These are phyloP conservation scores for Aspergillus texensis DNA, from an alignment of 2,329 filamentous ascomycete species.

Conservation along the genomic window DNA sequence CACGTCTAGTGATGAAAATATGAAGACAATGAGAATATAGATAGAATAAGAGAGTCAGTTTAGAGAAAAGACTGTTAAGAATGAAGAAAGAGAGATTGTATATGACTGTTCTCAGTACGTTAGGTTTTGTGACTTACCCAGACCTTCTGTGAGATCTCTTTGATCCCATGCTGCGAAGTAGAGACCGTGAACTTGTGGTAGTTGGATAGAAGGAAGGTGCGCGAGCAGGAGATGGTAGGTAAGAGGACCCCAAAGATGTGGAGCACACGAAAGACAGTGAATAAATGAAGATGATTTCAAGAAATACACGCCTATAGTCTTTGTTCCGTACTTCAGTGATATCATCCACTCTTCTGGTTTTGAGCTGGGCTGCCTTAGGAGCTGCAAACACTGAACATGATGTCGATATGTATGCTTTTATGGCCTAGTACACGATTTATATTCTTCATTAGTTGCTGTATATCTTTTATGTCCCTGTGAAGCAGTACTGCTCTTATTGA, in stretches of 20 bases:
- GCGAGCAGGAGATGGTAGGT: background rate
- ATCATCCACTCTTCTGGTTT: background rate
- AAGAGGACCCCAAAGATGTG: background rate
- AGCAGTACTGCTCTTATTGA: background rate
- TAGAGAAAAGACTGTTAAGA: background rate
- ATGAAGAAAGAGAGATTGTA: background rate
- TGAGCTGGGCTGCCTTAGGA: background rate
- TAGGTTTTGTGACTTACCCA: background rate
- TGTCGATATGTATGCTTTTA: background rate
- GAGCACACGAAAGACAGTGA: background rate
- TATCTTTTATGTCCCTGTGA: background rate
- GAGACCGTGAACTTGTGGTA: background rate
- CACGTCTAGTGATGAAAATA: background rate
- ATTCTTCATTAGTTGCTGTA: background rate
- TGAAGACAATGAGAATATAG: background rate
- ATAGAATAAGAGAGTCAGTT: background rate
- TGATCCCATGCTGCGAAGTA: background rate
- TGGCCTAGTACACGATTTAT: background rate
- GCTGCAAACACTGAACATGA: background rate
- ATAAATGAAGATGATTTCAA: background rate
- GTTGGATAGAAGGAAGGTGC: background rate
- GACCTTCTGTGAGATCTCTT: background rate
- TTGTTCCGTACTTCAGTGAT: background rate
- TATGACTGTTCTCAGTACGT: background rate
- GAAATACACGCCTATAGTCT: background rate